A percentile compares a stretch with the other conserved stretches of the same genome.
Conservation (phyloP, 371 early-diverging fungal genomes). For the Phascolomyces articulosus region DNA sequence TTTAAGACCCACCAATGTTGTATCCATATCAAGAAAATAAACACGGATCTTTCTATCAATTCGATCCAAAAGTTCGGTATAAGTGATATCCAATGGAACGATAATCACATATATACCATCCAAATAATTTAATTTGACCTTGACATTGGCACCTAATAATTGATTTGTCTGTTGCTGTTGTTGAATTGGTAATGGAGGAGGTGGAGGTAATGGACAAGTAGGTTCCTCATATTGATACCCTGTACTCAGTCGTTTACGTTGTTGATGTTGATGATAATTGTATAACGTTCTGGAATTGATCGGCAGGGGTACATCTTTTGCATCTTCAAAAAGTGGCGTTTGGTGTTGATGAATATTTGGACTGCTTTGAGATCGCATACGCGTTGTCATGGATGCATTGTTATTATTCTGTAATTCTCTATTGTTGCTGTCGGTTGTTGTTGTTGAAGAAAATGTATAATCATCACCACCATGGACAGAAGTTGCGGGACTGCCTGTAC, state of each 20-base stretch:
- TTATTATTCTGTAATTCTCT: not conserved
- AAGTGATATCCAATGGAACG: constrained; percentile 75
- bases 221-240: not conserved
- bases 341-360: constrained; percentile 59
- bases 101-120: constrained; percentile 88
- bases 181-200: not conserved
- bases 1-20: constrained; percentile 63
- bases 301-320: constrained; percentile 16
- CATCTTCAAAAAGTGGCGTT: not conserved
- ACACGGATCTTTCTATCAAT: constrained; percentile 86
- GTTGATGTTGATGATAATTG: not conserved
- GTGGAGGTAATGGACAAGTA: not conserved
- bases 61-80: constrained; percentile 70
- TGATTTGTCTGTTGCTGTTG: constrained; percentile 5
- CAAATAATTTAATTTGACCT: constrained; percentile 85
- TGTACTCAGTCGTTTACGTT: constrained; percentile 7
- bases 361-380: constrained; percentile 62
- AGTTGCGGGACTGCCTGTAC: no score
- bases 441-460: not conserved
- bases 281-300: constrained; percentile 29
- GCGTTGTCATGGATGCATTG: constrained; percentile 16
- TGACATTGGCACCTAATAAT: constrained; percentile 37
- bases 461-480: not conserved
- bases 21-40: constrained; percentile 50
- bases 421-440: no score